These are phyloP conservation scores for Abortiporus biennis DNA, from an alignment of 1,284 basidiomycete species.

Conservation along the genomic window DNA sequence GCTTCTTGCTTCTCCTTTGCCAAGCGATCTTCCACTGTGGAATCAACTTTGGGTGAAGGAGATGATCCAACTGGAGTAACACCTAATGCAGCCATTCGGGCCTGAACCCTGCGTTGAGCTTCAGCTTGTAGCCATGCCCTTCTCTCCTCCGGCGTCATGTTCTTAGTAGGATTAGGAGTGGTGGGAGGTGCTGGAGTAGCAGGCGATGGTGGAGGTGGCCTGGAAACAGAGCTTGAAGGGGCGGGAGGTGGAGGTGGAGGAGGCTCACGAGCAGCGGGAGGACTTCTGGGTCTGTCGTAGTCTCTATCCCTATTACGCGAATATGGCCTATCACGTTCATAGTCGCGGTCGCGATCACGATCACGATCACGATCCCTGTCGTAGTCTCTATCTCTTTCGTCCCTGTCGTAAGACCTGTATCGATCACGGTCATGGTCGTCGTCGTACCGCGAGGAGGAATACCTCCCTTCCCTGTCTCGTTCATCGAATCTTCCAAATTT, in stretches of 20 bases:
- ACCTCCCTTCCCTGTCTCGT: slow-evolving; percentile 21
- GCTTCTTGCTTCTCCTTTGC: slow-evolving; percentile 82
- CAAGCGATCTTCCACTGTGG: slow-evolving; percentile 75
- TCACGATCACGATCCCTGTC: slow-evolving; percentile 26
- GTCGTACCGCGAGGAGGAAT: slow-evolving; percentile 32
- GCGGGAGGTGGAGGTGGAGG: slow-evolving; percentile 37
- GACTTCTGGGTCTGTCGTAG: slow-evolving; percentile 43
- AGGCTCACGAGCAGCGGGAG: slow-evolving; percentile 42
- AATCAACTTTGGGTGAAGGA: slow-evolving; percentile 53
- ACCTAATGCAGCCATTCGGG: slow-evolving; percentile 85
- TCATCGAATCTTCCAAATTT: slow-evolving; percentile 66
- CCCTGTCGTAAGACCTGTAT: slow-evolving; percentile 21
- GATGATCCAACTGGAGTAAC: slow-evolving; percentile 51
- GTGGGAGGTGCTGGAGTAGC: slow-evolving; percentile 45
- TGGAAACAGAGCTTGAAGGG: slow-evolving; percentile 30
- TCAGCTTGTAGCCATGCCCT: slow-evolving; percentile 77
- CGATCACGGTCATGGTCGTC: slow-evolving; percentile 30
- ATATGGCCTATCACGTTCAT: slow-evolving; percentile 23
- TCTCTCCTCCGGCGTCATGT: slow-evolving; percentile 84
- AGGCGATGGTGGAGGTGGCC: slow-evolving; percentile 32
- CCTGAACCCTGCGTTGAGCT: slow-evolving; percentile 81
- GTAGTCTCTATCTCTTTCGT: slow-evolving; percentile 29
- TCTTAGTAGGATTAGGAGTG: slow-evolving; percentile 52
- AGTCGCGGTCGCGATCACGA: slow-evolving; percentile 5
- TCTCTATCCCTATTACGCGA: slow-evolving; percentile 29